phyloP scores from a whole-genome alignment of 2,329 filamentous ascomycete species.

The Xylaria sp. region DNA sequence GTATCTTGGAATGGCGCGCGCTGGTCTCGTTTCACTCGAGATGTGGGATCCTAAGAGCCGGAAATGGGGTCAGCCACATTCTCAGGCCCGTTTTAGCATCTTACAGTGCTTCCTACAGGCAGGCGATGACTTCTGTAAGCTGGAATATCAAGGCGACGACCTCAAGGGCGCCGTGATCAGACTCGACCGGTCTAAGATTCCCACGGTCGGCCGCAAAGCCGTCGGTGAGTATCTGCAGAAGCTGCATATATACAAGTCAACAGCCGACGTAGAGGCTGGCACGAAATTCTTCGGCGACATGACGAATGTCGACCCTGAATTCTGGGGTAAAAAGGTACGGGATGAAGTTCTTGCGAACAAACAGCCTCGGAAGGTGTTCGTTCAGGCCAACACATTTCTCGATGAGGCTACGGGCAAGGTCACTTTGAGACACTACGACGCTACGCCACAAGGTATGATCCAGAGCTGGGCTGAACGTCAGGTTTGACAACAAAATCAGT shows the following conservation, averaged over 20 bases:
- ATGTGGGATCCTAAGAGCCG: slow-evolving; percentile 92
- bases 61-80: slow-evolving; percentile 94
- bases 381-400: slow-evolving; percentile 89
- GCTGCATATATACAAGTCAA: slow-evolving; percentile 91
- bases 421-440: slow-evolving; percentile 85
- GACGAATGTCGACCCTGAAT: slow-evolving; percentile 82
- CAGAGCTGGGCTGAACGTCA: slow-evolving; percentile 79
- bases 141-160: slow-evolving; percentile 78
- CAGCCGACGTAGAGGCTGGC: slow-evolving; percentile 83
- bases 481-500: slow-evolving; percentile 48
- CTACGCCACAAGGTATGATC: slow-evolving; percentile 82
- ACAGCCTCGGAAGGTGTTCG: slow-evolving; percentile 89
- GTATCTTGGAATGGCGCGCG: slow-evolving; percentile 93
- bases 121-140: slow-evolving; percentile 85
- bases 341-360: slow-evolving; percentile 80
- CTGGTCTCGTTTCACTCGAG: slow-evolving; percentile 88
- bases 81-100: slow-evolving; percentile 91
- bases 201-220: slow-evolving; percentile 81
- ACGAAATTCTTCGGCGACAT: slow-evolving; percentile 84
- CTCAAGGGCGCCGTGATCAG: slow-evolving; percentile 84
- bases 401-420: slow-evolving; percentile 76
- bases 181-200: slow-evolving; percentile 86
- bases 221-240: slow-evolving; percentile 91
- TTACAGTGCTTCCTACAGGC: slow-evolving; percentile 84
- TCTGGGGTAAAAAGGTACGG: slow-evolving; percentile 84